phyloP scores from a whole-genome alignment of 192 early-diverging fungal species.

The Allomyces arbusculus region DNA sequence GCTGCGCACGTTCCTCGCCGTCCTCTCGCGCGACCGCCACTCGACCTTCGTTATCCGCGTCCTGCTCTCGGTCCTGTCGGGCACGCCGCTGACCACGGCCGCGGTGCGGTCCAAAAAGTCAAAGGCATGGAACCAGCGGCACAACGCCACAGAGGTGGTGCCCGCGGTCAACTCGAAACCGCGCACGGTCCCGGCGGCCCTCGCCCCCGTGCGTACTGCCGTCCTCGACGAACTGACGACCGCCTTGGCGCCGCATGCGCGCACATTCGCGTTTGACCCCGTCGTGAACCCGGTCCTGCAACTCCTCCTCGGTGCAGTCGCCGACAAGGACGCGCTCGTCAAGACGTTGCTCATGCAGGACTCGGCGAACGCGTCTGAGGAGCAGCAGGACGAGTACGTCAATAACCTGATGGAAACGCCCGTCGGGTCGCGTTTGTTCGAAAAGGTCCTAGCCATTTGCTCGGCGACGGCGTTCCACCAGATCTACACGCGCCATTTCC shows the following conservation, averaged over 20 bases:
- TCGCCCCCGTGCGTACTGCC: conserved; percentile 29
- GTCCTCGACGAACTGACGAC: conserved; percentile 28
- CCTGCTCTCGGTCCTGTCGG: conserved; percentile 44
- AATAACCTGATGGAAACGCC: conserved; percentile 17
- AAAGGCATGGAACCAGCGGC: too few relatives aligned
- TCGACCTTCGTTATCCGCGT: conserved; percentile 57
- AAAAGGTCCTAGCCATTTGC: conserved; percentile 40
- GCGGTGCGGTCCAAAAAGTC: conserved; percentile 37
- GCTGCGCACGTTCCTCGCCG: conserved; percentile 21
- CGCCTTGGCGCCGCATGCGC: conserved; percentile 27
- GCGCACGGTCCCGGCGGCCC: conserved; percentile 36
- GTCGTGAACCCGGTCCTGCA: conserved; percentile 68
- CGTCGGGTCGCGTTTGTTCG: conserved; percentile 61
- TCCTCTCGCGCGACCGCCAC: conserved; percentile 47
- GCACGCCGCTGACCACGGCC: conserved; percentile 27
- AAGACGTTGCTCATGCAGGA: conserved; percentile 3
- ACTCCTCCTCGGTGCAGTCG: conserved; percentile 17
- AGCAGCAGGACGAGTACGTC: neutral
- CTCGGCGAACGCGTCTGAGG: neutral
- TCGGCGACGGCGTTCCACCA: conserved; percentile 31
- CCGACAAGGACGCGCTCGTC: conserved; percentile 5
- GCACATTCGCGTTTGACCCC: conserved; percentile 33
- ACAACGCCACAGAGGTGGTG: neutral
- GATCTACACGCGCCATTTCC: conserved; percentile 44
- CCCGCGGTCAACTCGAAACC: conserved; percentile 4